phyloP scores from a whole-genome alignment of 164 flowering plant genomes.

The Macadamia tetraphylla region DNA sequence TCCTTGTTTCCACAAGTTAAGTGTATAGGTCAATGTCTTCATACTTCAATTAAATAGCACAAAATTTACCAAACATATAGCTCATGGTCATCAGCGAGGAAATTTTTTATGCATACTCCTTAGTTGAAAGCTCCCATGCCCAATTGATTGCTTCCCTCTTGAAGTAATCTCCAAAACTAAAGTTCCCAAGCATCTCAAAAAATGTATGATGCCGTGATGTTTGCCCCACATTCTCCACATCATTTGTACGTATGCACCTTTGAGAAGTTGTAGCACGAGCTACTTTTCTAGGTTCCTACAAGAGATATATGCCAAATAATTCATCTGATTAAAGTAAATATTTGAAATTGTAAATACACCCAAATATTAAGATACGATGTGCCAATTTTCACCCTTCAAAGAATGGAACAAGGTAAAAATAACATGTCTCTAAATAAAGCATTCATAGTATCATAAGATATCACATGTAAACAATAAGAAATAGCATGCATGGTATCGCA shows the following conservation, averaged over 20 bases:
- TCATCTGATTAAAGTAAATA: too few species aligned
- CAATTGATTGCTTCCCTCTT: conserved; percentile 89
- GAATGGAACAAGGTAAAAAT: too few species aligned
- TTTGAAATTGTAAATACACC: too few species aligned
- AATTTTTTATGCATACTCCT: conserved; percentile 50
- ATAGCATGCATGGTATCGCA: too few species aligned
- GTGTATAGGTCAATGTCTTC: not conserved
- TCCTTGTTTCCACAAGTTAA: too few species aligned
- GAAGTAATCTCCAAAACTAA: conserved; percentile 97
- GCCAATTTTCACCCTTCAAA: too few species aligned
- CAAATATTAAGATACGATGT: too few species aligned
- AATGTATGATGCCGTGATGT: conserved; percentile 89
- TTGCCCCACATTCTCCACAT: conserved; percentile 89
- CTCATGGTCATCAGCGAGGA: conserved; percentile 22
- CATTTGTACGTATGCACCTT: conserved; percentile 91
- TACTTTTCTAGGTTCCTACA: conserved; percentile 68
- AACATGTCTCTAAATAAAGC: too few species aligned
- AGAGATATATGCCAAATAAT: not conserved
- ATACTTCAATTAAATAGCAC: conserved; percentile 15
- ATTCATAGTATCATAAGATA: too few species aligned
- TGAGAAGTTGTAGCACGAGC: conserved; percentile 91
- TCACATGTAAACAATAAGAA: too few species aligned
- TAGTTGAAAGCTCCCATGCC: conserved; percentile 98
- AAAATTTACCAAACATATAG: conserved; percentile 25
- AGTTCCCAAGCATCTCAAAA: conserved; percentile 98